A percentile compares a stretch with the other conserved stretches of the same genome.
Conservation (phyloP, 176 grass and related monocot genomes). For the Oryza rufipogon region DNA sequence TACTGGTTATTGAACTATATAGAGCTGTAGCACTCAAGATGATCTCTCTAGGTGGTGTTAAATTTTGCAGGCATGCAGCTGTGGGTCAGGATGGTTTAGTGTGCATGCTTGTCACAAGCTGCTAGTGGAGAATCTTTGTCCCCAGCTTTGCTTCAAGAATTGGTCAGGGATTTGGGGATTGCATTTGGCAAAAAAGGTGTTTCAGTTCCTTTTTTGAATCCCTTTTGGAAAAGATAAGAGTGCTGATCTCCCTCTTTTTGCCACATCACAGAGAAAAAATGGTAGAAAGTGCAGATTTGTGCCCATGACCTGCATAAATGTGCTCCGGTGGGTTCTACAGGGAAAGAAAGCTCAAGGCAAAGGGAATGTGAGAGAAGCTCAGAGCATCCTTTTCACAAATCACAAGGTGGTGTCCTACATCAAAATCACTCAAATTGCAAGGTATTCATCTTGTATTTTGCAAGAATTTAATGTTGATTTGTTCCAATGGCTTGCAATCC, state of each 20-base stretch:
- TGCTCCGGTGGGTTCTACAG: background rate
- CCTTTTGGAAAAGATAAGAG: conserved; percentile 37
- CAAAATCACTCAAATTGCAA: background rate
- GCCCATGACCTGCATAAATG: conserved; percentile 13
- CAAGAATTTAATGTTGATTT: background rate
- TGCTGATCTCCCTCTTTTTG: conserved; percentile 21
- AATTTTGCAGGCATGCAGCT: conserved; percentile 52
- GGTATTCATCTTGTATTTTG: background rate
- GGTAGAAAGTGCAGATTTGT: conserved; percentile 23
- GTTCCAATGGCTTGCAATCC: background rate
- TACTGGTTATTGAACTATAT: conserved; percentile 45
- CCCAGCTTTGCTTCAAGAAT: conserved; percentile 48
- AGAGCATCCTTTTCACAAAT: background rate
- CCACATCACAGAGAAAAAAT: background rate
- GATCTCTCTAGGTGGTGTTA: conserved; percentile 38
- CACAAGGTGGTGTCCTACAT: background rate
- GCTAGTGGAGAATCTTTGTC: conserved; percentile 54
- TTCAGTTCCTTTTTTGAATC: conserved; percentile 38
- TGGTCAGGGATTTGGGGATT: conserved; percentile 44
- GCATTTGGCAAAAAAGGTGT: conserved; percentile 33
- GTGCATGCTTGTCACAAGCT: conserved; percentile 55
- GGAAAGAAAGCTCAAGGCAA: background rate
- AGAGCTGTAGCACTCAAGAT: conserved; percentile 43
- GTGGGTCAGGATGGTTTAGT: conserved; percentile 54
- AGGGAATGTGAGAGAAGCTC: background rate